Conservation (phyloP, 2,329 filamentous ascomycete species). For the Diaporthe batatas region DNA sequence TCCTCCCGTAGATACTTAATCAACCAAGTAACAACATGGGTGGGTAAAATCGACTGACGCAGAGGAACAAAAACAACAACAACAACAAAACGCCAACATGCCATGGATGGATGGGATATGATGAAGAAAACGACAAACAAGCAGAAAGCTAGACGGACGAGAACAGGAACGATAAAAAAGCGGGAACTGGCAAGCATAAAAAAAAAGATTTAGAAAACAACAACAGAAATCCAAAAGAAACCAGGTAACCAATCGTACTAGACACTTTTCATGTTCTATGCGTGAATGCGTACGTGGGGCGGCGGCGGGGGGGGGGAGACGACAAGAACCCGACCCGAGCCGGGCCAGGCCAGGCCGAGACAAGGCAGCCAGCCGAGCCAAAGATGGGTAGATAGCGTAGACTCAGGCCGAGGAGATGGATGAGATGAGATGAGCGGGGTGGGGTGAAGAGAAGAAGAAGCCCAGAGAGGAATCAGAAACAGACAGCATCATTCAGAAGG, state of each 20-base stretch:
- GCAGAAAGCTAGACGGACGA: not conserved
- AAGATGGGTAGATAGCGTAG: not conserved
- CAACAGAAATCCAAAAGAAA: not conserved
- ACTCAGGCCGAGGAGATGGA: not conserved
- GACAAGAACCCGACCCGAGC: not conserved
- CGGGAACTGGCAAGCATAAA: no score
- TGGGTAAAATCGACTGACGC: no score
- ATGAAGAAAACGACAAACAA: not conserved
- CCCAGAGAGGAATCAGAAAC: not conserved
- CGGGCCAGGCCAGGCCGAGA: not conserved
- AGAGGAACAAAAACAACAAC: no score
- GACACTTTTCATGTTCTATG: conserved; percentile 35
- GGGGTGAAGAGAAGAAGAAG: no score
- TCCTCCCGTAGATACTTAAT: no score
- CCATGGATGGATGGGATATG: conserved; percentile 17
- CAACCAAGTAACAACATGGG: no score
- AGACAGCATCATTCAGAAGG: not conserved
- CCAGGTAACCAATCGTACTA: conserved; percentile 4
- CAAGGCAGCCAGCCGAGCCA: no score
- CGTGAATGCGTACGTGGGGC: conserved; percentile 12
- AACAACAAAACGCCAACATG: conserved; percentile 30
- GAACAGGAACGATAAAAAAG: not conserved
- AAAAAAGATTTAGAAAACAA: no score
- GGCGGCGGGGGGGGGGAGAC: not conserved
- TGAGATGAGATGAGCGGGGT: no score